These are phyloP conservation scores for Ceraceosorus guamensis DNA, from an alignment of 1,284 basidiomycete genomes.

Conservation along the genomic window DNA sequence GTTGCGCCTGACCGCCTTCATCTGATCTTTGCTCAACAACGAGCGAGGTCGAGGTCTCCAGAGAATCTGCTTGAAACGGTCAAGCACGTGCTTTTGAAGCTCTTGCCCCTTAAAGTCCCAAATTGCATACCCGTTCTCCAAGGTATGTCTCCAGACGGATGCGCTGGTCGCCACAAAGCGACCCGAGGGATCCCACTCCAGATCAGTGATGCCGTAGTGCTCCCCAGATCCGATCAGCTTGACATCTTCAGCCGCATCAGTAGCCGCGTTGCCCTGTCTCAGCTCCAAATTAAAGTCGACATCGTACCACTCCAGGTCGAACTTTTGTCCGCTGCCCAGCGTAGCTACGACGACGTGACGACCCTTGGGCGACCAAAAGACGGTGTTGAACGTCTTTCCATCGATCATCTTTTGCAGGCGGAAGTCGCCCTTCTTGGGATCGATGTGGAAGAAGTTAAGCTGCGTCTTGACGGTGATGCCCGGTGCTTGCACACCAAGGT, in stretches of 20 bases:
- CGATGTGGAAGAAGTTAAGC: conserved; percentile 91
- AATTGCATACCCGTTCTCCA: conserved; percentile 91
- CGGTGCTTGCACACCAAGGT: conserved; percentile 75
- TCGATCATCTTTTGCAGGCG: conserved; percentile 75
- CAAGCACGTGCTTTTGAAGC: conserved; percentile 76
- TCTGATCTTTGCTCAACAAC: conserved; percentile 78
- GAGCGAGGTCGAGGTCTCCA: conserved; percentile 92
- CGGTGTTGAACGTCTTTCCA: conserved; percentile 82
- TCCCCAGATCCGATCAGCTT: conserved; percentile 77
- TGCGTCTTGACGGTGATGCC: conserved; percentile 93
- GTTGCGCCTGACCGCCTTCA: conserved; percentile 79
- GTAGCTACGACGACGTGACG: conserved; percentile 93
- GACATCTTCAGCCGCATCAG: conserved; percentile 67
- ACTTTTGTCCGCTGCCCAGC: conserved; percentile 88
- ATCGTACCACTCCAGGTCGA: conserved; percentile 98
- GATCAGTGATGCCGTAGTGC: conserved; percentile 95
- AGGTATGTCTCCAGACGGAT: conserved; percentile 88
- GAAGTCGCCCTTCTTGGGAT: conserved; percentile 90
- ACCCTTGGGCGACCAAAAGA: conserved; percentile 95
- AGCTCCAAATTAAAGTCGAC: conserved; percentile 75
- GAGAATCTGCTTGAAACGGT: conserved; percentile 97
- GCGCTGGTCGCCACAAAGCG: conserved; percentile 89
- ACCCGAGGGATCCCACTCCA: conserved; percentile 97
- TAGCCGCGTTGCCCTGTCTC: conserved; percentile 56
- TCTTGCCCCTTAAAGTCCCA: conserved; percentile 98